A percentile compares a stretch with the other conserved stretches of the same genome.
phyloP scores from a whole-genome alignment of 192 early-diverging fungal genomes.

The Coemansia sp. region DNA sequence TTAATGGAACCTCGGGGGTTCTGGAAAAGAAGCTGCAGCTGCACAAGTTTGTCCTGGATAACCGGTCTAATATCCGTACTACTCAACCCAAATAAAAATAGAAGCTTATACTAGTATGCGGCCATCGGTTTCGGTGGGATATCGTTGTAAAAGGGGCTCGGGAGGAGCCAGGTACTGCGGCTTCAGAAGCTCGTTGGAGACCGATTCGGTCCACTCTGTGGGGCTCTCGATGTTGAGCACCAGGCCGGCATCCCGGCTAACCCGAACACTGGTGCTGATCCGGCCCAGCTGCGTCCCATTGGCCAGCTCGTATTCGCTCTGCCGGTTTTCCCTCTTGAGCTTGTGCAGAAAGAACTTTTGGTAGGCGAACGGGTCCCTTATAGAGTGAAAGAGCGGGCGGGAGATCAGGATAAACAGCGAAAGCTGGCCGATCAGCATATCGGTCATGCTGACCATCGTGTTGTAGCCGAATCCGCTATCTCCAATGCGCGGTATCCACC shows the following conservation, averaged over 20 bases:
- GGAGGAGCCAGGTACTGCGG: no score
- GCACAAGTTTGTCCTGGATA: slow-evolving; percentile 80
- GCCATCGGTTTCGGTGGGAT: no score
- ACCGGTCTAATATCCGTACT: slow-evolving; percentile 68
- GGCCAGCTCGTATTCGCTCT: slow-evolving; percentile 38
- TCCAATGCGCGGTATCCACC: slow-evolving; percentile 33
- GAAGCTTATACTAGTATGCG: no score
- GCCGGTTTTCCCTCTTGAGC: slow-evolving; percentile 18
- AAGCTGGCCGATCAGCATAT: slow-evolving; percentile 27
- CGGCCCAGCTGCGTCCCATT: slow-evolving; percentile 29
- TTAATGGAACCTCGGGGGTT: slow-evolving; percentile 66
- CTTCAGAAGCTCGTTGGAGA: slow-evolving; percentile 13
- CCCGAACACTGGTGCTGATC: slow-evolving; percentile 9
- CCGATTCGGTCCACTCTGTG: slow-evolving; percentile 21
- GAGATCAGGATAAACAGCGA: slow-evolving; percentile 20
- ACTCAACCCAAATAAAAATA: not conserved
- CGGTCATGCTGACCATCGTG: slow-evolving; percentile 29
- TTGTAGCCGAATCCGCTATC: slow-evolving; percentile 34
- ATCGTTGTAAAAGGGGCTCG: no score
- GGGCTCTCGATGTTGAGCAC: slow-evolving; percentile 2
- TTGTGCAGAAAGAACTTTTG: slow-evolving; percentile 23
- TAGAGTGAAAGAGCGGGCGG: slow-evolving; percentile 25
- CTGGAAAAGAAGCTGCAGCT: slow-evolving; percentile 71
- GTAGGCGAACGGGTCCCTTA: slow-evolving; percentile 21
- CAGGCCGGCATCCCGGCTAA: not conserved